Percentiles rank a stretch among this genome's conserved stretches.
Conservation (phyloP, 441 rosid species). For the Erodium texanum region DNA sequence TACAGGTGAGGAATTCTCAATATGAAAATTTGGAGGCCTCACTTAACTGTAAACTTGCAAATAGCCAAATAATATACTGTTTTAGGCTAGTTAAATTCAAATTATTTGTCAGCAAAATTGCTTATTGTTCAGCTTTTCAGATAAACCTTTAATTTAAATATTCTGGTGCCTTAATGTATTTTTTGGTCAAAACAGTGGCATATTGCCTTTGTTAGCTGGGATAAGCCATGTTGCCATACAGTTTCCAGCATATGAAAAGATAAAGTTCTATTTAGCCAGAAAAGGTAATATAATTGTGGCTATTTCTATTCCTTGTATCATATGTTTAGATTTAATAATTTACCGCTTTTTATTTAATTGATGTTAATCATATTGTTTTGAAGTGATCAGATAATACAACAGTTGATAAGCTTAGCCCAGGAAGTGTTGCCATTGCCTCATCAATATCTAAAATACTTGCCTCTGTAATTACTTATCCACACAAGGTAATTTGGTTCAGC, state of each 20-base stretch:
- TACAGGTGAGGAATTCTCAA: constrained; percentile 52
- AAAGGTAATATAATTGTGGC: constrained; percentile 35
- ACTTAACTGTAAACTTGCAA: too few species aligned
- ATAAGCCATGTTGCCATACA: constrained; percentile 91
- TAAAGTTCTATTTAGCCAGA: constrained; percentile 63
- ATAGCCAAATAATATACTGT: not conserved
- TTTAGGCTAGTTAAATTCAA: not conserved
- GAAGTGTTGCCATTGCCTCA: constrained; percentile 67
- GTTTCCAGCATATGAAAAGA: constrained; percentile 85
- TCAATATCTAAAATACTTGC: constrained; percentile 72
- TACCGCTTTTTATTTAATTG: constrained; percentile 2
- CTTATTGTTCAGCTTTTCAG: not conserved
- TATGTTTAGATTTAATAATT: constrained; percentile 4
- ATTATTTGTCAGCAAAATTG: constrained; percentile 1
- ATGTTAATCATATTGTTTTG: constrained; percentile 25
- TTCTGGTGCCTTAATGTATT: constrained; percentile 7
- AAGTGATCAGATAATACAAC: constrained; percentile 47
- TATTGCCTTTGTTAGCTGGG: constrained; percentile 82
- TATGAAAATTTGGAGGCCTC: not conserved
- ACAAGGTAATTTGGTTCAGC: constrained; percentile 44
- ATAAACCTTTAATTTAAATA: not conserved
- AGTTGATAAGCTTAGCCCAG: constrained; percentile 48
- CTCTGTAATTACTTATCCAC: constrained; percentile 76
- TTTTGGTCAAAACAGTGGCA: constrained; percentile 56
- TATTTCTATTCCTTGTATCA: not conserved